These are phyloP conservation scores for Phytophthora quininea DNA, from an alignment of 352 stramenopile genomes.

Conservation along the genomic window DNA sequence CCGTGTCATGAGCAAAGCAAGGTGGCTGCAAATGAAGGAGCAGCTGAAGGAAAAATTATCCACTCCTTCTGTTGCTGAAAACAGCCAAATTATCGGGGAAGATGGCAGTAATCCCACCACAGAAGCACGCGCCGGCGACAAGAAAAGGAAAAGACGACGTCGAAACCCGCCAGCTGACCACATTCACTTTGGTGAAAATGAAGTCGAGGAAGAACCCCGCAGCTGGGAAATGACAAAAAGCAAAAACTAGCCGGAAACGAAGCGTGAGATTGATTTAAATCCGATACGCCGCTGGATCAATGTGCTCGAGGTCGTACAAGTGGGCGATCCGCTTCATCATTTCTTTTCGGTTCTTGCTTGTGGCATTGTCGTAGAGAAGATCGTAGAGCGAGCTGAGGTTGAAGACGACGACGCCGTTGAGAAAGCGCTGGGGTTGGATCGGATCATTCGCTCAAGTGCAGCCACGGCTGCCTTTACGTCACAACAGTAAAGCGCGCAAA, in stretches of 20 bases:
- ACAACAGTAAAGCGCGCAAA: conserved; percentile 84
- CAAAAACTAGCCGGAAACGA: conserved; percentile 26
- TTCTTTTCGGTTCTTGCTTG: conserved; percentile 79
- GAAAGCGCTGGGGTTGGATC: conserved; percentile 68
- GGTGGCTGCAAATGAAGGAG: conserved; percentile 69
- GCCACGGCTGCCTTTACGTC: conserved; percentile 74
- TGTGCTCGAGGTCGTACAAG: conserved; percentile 77
- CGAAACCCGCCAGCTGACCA: conserved; percentile 27
- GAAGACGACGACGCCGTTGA: conserved; percentile 76
- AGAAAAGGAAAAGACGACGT: conserved; percentile 29
- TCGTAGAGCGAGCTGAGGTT: conserved; percentile 87
- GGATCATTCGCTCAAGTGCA: conserved; percentile 75
- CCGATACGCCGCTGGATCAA: conserved; percentile 68
- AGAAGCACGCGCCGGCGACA: neutral
- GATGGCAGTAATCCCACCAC: neutral
- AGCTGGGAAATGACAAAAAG: conserved; percentile 17
- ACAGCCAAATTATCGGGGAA: neutral
- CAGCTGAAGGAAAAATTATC: conserved; percentile 61
- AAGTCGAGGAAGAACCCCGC: conserved; percentile 14
- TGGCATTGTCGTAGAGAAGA: conserved; percentile 76
- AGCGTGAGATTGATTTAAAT: conserved; percentile 47
- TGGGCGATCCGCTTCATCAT: conserved; percentile 85
- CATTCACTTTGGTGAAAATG: conserved; percentile 49
- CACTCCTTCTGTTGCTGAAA: neutral
- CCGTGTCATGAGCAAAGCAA: conserved; percentile 60